Evolutionary conservation across 306 rosid genomes (phyloP), one percentile per base, ranked within the genome.

Genomic region (Cicer chorassanicum): DNA sequence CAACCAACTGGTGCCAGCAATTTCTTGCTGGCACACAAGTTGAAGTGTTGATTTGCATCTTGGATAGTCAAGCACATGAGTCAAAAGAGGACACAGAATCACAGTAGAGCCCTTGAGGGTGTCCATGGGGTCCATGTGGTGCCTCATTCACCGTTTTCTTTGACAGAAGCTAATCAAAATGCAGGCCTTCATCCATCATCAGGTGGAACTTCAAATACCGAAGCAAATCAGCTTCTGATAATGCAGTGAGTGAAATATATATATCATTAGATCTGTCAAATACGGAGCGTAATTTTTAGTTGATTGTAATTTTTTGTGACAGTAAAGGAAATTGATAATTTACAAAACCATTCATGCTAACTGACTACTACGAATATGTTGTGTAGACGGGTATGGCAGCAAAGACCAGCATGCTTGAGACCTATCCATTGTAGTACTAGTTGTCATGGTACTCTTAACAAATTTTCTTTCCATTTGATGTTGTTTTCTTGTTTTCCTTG

Each of bases 321-420:
- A 65, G 34, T 75, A 10, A 56, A 24, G 18, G 11, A 10, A 62
- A 24, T 11, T 4, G 11, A 51, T 44, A 67, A 19, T 61, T 75
- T 60, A 16, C 38, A 29, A 41, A 62, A 54, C 40, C 36, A 14
- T 61, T 44, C 48, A 21, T 51, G 60, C 42, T 85, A 69, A 85
- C 68, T 60, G 70, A 49, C 48, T 65, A 49, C 43, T 65, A 15
- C 38, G 34, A 71, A 15, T 81, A 29, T 82, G 38, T 75, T 88
- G 29, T 86, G 51, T 89, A 93, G 98, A 63, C 79, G 93, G 69
- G 81, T 65, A 61, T 94, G 96, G 97, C 88, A 88, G 80, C 97
- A 85, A 51, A 85, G 90, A 75, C 97, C 91, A 5, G 86, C 92
- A 39, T 94, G 84, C 82, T 80, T 94, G 90, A 94, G 86, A 78